phyloP scores from a whole-genome alignment of 306 rosid species.

The Gynostemma pentaphyllum region DNA sequence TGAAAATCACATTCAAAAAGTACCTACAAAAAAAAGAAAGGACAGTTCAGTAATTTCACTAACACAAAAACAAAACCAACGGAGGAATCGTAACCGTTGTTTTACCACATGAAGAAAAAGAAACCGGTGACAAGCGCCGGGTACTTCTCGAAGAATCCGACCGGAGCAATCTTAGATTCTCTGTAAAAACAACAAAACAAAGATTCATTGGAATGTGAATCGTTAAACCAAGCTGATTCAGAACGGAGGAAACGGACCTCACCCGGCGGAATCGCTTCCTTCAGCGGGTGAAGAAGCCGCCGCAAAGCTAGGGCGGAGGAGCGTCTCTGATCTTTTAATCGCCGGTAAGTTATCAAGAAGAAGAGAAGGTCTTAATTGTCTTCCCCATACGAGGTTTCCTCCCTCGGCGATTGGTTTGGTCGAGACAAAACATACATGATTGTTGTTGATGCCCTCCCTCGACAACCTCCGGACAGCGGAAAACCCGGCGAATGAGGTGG shows the following conservation, averaged over 20 bases:
- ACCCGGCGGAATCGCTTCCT: constrained; percentile 97
- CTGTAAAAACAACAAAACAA: constrained; percentile 28
- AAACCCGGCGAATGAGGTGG: constrained; percentile 34
- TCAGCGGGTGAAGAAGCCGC: constrained; percentile 71
- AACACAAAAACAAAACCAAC: background rate
- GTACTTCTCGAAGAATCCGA: constrained; percentile 36
- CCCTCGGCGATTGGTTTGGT: constrained; percentile 57
- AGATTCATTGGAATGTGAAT: constrained; percentile 24
- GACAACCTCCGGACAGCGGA: constrained; percentile 34
- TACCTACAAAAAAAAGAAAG: constrained; percentile 22
- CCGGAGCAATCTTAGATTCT: constrained; percentile 61
- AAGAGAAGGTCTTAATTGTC: constrained; percentile 79
- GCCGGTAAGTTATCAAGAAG: constrained; percentile 39
- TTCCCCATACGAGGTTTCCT: constrained; percentile 74
- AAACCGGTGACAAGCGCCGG: constrained; percentile 37
- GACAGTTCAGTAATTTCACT: background rate
- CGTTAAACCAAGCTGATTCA: constrained; percentile 30
- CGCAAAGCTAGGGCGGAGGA: constrained; percentile 42
- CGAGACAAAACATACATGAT: constrained; percentile 22
- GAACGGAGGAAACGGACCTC: constrained; percentile 98
- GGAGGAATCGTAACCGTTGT: background rate
- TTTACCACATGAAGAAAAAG: constrained; percentile 57
- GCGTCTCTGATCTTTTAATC: constrained; percentile 25
- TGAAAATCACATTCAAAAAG: constrained; percentile 47
- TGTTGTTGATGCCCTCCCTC: constrained; percentile 15